A percentile compares a stretch with the other conserved stretches of the same genome.
Evolutionary conservation across 2,329 filamentous ascomycete genomes (phyloP).

Genomic region (Epichloe glyceriae): DNA sequence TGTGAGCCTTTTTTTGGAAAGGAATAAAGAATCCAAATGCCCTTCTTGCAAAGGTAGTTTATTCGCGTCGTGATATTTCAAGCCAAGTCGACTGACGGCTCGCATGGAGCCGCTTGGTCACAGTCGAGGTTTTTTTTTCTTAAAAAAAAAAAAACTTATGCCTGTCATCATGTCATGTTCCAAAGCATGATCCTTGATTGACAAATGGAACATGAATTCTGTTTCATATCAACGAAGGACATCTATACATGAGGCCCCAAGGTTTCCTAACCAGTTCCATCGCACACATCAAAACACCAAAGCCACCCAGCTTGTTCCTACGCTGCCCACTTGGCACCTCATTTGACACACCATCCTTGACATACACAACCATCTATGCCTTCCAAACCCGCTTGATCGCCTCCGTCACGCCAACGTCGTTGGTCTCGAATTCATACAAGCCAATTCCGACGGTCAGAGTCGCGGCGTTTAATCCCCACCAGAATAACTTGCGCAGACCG

Average conservation of each 20-base stretch:
- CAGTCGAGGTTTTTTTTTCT: no score
- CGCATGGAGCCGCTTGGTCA: no score
- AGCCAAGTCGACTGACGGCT: no score
- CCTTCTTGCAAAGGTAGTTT: not conserved
- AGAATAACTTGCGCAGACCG: constrained; percentile 49
- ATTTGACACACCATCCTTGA: not conserved
- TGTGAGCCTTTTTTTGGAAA: not conserved
- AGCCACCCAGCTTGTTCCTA: not conserved
- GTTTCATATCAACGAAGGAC: constrained; percentile 6
- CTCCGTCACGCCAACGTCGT: constrained; percentile 90
- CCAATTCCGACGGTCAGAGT: constrained; percentile 76
- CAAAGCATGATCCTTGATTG: not conserved
- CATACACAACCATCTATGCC: constrained; percentile 37
- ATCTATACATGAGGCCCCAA: constrained; percentile 9
- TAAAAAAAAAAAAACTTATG: no score
- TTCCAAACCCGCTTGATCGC: constrained; percentile 81
- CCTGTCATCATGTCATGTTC: no score
- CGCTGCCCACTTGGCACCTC: not conserved
- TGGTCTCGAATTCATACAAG: constrained; percentile 97
- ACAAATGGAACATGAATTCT: constrained; percentile 7
- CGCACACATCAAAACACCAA: not conserved
- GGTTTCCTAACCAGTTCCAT: not conserved
- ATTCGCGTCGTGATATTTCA: no score
- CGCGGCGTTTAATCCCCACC: constrained; percentile 66
- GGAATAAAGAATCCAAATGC: not conserved